Evolutionary conservation across 805 yeast genomes (phyloP), one percentile per base, ranked within the genome.

Genomic region (Clavispora santaluciae): DNA sequence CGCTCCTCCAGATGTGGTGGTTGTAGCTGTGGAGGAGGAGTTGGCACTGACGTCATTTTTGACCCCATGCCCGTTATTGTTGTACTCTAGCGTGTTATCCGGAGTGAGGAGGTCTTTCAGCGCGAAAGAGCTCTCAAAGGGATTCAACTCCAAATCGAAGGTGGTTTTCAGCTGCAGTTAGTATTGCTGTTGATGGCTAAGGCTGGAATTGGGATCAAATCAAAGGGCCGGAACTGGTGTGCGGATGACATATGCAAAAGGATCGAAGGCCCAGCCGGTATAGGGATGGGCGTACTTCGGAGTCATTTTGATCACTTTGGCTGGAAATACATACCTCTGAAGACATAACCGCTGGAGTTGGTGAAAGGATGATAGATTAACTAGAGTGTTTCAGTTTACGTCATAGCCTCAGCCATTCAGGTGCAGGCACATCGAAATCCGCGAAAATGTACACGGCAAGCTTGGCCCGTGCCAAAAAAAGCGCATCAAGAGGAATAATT

Each of bases 81-180:
- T 13, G 31, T 28, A 28, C 20, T 28, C 20, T 28, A 28, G 20
- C 9, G 34, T 9, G 18, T 34, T n/a, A 15, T 20, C 39, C 45
- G 37, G 42, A 41, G 35, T 35, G 22, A 40, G 38, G 22, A 40
- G 49, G 38, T 72, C 74, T 45, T 78, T 80, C 2, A 79, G 65
- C n/a, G 93, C 96, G 66, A 91, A 91, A 38, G 95, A 86, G 61
- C 84, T 86, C 62, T 91, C 99, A 59, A 91, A 91, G 4, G 97
- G 97, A 55, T 91, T 91, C 8, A 93, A 96, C 61, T 93, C 99
- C 43, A 89, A 68, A 45, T 83, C 91, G 54, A 87, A 77, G 30
- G 86, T 63, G 13, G 70, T 59, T 53, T 63, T 57, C 63, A 56
- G 61, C 65, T 63, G 26, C 11, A 20, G 26, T 30, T 31, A 38